Percentiles rank a stretch among this genome's conserved stretches.
Evolutionary conservation across 768 basidiomycete species (phyloP).

Genomic region (Suillus subaureus): DNA sequence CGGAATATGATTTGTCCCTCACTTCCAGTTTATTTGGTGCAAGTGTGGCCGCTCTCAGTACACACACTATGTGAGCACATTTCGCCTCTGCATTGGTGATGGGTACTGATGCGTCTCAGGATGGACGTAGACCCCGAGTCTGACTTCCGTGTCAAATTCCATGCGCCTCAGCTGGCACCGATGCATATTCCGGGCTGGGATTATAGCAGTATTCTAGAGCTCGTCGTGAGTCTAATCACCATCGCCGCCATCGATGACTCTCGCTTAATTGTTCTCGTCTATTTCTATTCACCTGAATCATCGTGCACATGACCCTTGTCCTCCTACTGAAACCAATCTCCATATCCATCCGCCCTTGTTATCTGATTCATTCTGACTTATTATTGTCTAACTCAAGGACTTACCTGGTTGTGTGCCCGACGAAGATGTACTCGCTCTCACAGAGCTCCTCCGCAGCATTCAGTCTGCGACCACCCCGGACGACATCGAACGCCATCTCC

Average conservation of each 20-base stretch:
- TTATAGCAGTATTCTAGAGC: conserved; percentile 27
- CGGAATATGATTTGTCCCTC: not conserved
- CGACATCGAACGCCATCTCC: conserved; percentile 25
- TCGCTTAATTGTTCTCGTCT: not conserved
- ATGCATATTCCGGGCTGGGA: conserved; percentile 30
- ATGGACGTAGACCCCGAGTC: conserved; percentile 22
- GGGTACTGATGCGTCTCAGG: not conserved
- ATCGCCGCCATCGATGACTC: conserved; percentile 2
- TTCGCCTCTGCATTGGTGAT: conserved; percentile 1
- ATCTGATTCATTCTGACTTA: not conserved
- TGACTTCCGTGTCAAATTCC: conserved; percentile 30
- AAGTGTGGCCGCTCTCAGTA: not conserved
- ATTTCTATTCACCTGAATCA: too few species aligned
- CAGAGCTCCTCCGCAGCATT: conserved; percentile 17
- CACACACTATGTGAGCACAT: conserved; percentile 10
- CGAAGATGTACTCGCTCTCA: conserved; percentile 25
- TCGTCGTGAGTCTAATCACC: conserved; percentile 26
- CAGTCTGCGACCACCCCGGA: conserved; percentile 17
- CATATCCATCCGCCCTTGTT: not conserved
- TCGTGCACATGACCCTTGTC: conserved; percentile 4
- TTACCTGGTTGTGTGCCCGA: conserved; percentile 23
- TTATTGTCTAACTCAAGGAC: conserved; percentile 14
- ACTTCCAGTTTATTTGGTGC: conserved; percentile 1
- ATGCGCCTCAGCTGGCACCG: conserved; percentile 32
- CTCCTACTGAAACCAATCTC: conserved; percentile 1